Evolutionary conservation across 257 asterid species (phyloP), one percentile per base, ranked within the genome.

Genomic region (Penstemon newberryi): DNA sequence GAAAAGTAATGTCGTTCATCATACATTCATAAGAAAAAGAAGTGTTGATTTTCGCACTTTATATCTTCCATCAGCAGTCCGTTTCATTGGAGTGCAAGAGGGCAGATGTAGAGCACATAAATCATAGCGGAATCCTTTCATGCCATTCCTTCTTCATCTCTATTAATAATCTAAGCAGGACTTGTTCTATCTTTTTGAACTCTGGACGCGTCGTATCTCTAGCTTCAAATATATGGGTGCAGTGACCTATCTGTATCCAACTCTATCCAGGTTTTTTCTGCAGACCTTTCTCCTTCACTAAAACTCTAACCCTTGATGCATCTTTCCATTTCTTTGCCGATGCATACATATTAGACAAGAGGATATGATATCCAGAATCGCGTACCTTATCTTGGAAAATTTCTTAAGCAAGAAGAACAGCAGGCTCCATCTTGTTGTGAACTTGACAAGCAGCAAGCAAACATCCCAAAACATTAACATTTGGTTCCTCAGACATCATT

Each of bases 241-340:
- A 52, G 5, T 65, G 56, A 47, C 79, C 73, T 41, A 69, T 73
- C 65, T 79, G 74, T 39, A 44, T 76, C 84, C 77, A 79, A 58
- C 81, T 79, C 10, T 49, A 60, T 44, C 79, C 84, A 33, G 75
- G 72, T 69, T 72, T 76, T 67, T 79, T 79, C 51, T 65, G 75
- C 10, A 76, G 60, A 33, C 84, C 76, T 58, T 44, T 76, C 70
- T 69, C 81, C 74, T 72, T 79, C 42, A 76, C 76, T 33, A 72
- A 53, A 37, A 71, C 57, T 65, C 84, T 72, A 19, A 44, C 62
- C 74, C 79, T 69, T 12, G 84, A 75, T 8, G 81, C 79, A 69
- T 79, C 81, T 60, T 69, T 63, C 84, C 84, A 75, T 76, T 76
- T 76, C 81, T 76, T 56, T 49, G 54, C 55, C 4, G 84, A 80